phyloP scores from a whole-genome alignment of 1,284 basidiomycete species.

The Trichosporon sp. region DNA sequence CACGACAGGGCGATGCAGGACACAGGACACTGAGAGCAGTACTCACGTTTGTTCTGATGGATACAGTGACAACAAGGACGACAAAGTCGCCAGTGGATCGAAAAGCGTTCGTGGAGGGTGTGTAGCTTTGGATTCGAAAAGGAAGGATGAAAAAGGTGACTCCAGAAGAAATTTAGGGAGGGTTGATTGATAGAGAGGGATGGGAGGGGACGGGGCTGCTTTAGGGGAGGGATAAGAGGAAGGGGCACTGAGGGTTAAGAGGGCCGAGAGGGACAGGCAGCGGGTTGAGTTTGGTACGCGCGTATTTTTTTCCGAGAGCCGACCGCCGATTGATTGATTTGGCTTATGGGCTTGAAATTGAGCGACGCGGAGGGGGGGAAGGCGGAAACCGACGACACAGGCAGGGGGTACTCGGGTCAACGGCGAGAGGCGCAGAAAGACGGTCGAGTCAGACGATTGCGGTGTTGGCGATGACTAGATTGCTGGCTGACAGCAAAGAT shows the following conservation, averaged over 20 bases:
- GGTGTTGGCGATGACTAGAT: neutral
- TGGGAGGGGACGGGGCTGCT: neutral
- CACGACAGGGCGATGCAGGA: neutral
- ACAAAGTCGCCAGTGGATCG: neutral
- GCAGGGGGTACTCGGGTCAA: neutral
- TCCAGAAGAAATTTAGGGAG: conserved; percentile 1
- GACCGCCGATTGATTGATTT: neutral
- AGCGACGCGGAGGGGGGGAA: neutral
- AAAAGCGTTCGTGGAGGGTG: neutral
- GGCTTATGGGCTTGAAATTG: neutral
- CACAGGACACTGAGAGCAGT: neutral
- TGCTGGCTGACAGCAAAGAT: neutral
- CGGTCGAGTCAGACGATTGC: neutral
- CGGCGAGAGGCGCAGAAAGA: neutral
- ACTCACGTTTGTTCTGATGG: neutral
- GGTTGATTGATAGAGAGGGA: neutral
- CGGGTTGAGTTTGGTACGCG: conserved; percentile 1
- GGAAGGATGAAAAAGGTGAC: conserved; percentile 3
- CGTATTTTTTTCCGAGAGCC: conserved; percentile 4
- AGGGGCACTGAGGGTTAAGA: neutral
- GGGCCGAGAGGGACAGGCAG: neutral
- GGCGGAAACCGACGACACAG: neutral
- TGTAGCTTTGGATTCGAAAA: neutral
- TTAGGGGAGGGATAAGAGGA: neutral
- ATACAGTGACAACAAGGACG: neutral